Base-by-base conservation (phyloP, 331 rosid species). In the Malus hybrid region DNA sequence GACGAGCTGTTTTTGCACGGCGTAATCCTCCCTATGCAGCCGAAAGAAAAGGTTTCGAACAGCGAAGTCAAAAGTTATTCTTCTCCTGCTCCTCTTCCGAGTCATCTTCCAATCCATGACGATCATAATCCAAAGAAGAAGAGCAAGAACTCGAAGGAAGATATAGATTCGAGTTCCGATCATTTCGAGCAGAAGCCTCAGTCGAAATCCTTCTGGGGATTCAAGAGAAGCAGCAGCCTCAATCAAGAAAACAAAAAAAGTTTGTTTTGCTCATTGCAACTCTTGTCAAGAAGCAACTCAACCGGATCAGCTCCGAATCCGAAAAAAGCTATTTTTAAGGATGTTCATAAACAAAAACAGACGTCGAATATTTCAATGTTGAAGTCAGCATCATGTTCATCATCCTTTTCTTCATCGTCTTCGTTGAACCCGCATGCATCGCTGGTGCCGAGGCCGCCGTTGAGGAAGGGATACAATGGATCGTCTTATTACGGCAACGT, bases 1-100 rank as follows among this genome's bases (percentile, higher is more conserved):
- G 99, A 92, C 84, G 97, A 95, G 75, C 93, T 95, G 63, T 95
- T 95, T 81, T 89, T 86, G 9, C 87, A 92, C 82, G 99, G 97
- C 0, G 60, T 89, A 11, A 90, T 95, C 77, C 90, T 88, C 80
- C 96, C 99, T 3, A 81, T 75, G 31, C 88, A 85, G 44, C 83
- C 80, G 16, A 85, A 74, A 74, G 81, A 83, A 13, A 82, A 55
- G 50, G 67, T 66, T 63, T 79, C 72, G 64, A 60, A 42, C 13
- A 56, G 50, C 14, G 66, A 83, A 73, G 6, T 68, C 69, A 63
- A 63, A 62, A 68, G 66, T 83, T 71, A 69, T 12, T 48, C 79
- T 22, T 76, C 81, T 22, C 90, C 84, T 57, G 91, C 96, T 60
- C 95, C 97, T 55, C 91, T 87, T 28, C 93, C 88, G 16, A 72